Conservation (phyloP, 495 filamentous ascomycete genomes). For the Annulohypoxylon bovei region DNA sequence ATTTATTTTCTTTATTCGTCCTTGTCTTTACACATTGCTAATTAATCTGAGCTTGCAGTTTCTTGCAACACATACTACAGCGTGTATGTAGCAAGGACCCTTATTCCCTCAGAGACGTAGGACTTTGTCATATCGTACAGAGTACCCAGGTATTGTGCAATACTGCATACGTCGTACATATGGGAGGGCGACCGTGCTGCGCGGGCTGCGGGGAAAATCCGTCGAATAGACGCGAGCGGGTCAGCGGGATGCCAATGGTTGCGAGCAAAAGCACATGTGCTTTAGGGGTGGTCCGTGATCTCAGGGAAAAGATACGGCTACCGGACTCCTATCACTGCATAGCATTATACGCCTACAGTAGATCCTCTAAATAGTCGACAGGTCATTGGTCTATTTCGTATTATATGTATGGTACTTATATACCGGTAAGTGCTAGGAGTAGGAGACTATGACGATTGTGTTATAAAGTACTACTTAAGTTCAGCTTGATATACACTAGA, state of each 20-base stretch:
- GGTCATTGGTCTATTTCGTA: slow-evolving; percentile 7
- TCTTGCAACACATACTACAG: not conserved
- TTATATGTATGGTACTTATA: slow-evolving; percentile 7
- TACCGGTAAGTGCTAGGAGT: slow-evolving; percentile 8
- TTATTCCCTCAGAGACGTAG: not conserved
- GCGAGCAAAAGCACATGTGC: slow-evolving; percentile 21
- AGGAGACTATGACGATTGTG: not conserved
- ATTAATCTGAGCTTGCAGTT: slow-evolving; percentile 17
- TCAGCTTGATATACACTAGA: not conserved
- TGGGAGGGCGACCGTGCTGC: slow-evolving; percentile 28
- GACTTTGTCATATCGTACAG: slow-evolving; percentile 21
- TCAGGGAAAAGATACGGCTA: not conserved
- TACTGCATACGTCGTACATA: slow-evolving; percentile 32
- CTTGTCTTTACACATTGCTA: slow-evolving; percentile 2
- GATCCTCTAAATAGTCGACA: slow-evolving; percentile 2
- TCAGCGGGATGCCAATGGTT: slow-evolving; percentile 31
- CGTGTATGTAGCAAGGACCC: slow-evolving; percentile 2
- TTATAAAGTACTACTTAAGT: not conserved
- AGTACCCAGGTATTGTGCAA: slow-evolving; percentile 19
- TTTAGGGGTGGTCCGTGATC: slow-evolving; percentile 23
- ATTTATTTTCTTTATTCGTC: slow-evolving; percentile 5
- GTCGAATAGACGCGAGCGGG: slow-evolving; percentile 35
- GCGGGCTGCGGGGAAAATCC: slow-evolving; percentile 42
- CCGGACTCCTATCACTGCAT: slow-evolving; percentile 9
- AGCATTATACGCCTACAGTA: not conserved